Conservation (phyloP, 768 basidiomycete species). For the Tricholoma terreum region DNA sequence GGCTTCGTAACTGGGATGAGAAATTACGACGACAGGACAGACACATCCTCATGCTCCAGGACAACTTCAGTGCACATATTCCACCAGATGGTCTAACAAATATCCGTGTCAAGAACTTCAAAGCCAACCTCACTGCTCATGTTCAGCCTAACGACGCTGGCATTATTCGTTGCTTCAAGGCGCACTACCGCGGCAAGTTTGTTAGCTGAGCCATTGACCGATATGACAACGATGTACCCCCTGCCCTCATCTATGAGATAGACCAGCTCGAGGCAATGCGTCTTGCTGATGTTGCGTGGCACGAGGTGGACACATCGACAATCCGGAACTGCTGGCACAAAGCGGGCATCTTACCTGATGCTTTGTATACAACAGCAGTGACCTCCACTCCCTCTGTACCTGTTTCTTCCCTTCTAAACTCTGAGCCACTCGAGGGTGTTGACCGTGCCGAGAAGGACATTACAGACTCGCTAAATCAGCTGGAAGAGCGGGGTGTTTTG, state of each 20-base stretch:
- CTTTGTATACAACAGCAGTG: neutral
- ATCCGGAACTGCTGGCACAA: slow-evolving; percentile 29
- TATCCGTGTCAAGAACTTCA: slow-evolving; percentile 15
- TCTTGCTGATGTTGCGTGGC: slow-evolving; percentile 19
- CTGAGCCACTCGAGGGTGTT: too few species aligned
- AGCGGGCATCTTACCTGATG: slow-evolving; percentile 2
- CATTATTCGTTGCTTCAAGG: too few species aligned
- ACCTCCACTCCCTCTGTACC: too few species aligned
- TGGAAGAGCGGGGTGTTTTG: neutral
- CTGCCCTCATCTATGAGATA: too few species aligned
- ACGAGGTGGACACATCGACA: slow-evolving; percentile 15
- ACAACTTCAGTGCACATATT: slow-evolving; percentile 15
- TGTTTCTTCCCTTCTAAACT: too few species aligned
- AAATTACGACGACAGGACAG: slow-evolving; percentile 14
- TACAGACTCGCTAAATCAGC: neutral
- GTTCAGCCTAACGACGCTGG: too few species aligned
- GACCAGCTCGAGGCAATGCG: slow-evolving; percentile 17
- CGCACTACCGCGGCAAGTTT: neutral
- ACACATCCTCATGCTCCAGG: slow-evolving; percentile 15
- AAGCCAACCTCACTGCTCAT: slow-evolving; percentile 27
- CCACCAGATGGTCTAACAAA: slow-evolving; percentile 10
- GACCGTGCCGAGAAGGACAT: neutral
- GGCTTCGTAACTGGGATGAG: slow-evolving; percentile 28
- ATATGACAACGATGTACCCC: slow-evolving; percentile 22
- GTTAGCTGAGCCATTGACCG: slow-evolving; percentile 22